phyloP scores from a whole-genome alignment of 1,284 basidiomycete species.

The Cryptococcus sp. region DNA sequence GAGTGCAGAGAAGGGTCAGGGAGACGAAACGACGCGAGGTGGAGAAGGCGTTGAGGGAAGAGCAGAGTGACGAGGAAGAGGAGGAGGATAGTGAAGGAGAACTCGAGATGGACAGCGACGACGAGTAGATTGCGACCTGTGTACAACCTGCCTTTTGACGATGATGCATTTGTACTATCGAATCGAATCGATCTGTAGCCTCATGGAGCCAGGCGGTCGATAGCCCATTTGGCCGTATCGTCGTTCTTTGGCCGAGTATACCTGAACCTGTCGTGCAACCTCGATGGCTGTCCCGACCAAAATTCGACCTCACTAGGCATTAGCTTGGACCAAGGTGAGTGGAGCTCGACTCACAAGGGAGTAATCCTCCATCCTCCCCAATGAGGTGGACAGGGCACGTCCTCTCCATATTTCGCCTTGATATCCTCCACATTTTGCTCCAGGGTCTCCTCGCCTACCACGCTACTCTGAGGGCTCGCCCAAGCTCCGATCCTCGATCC shows the following conservation, averaged over 20 bases:
- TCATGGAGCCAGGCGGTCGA: conserved; percentile 68
- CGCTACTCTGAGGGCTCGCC: conserved; percentile 80
- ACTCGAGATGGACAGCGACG: conserved; percentile 6
- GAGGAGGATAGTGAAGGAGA: conserved; percentile 9
- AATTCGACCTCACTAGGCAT: conserved; percentile 69
- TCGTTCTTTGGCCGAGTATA: conserved; percentile 61
- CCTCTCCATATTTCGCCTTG: conserved; percentile 55
- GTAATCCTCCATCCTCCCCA: conserved; percentile 97
- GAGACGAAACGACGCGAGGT: conserved; percentile 62
- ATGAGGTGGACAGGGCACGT: conserved; percentile 74
- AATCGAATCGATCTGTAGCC: not conserved
- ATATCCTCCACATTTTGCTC: conserved; percentile 58
- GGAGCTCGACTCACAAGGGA: conserved; percentile 59
- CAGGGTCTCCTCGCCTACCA: conserved; percentile 67
- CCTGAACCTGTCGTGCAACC: conserved; percentile 80
- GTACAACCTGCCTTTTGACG: not conserved
- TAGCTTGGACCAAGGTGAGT: not conserved
- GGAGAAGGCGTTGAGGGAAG: conserved; percentile 50
- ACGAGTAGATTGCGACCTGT: conserved; percentile 1
- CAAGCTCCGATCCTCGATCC: conserved; percentile 85
- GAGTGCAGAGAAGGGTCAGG: conserved; percentile 71
- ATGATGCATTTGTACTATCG: not conserved
- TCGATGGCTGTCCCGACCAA: conserved; percentile 84
- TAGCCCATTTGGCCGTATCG: conserved; percentile 60
- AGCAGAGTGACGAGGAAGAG: conserved; percentile 13